Percentiles rank a stretch among this genome's conserved stretches.
phyloP scores from a whole-genome alignment of 2,329 filamentous ascomycete genomes.

The Claviceps sp. region DNA sequence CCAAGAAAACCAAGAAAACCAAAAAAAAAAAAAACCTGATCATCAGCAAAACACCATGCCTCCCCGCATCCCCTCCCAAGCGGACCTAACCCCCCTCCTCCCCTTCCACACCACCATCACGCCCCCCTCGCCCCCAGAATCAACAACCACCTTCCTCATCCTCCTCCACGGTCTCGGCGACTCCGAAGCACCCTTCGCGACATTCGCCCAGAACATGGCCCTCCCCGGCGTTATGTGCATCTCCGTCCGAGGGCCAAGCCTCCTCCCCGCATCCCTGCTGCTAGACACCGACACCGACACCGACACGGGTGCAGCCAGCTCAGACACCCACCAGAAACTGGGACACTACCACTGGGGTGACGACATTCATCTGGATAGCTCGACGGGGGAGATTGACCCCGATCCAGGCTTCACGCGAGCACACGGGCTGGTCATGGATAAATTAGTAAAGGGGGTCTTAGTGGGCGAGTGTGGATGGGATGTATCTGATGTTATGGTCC shows the following conservation, averaged over 20 bases:
- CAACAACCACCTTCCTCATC: slow-evolving; percentile 61
- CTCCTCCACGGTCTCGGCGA: slow-evolving; percentile 81
- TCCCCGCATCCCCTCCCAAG: slow-evolving; percentile 34
- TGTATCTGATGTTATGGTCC: slow-evolving; percentile 44
- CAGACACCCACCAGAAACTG: too few relatives aligned
- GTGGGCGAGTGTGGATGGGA: slow-evolving; percentile 46
- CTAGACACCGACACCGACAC: slow-evolving; percentile 16
- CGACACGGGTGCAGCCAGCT: neutral
- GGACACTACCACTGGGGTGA: slow-evolving; percentile 52
- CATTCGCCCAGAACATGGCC: slow-evolving; percentile 52
- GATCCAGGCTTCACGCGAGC: slow-evolving; percentile 48
- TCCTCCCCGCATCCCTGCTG: slow-evolving; percentile 53
- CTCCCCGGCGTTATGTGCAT: slow-evolving; percentile 69
- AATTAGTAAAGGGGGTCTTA: slow-evolving; percentile 38
- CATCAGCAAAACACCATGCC: slow-evolving; percentile 19
- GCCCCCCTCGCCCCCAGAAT: slow-evolving; percentile 41
- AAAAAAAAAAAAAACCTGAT: too few relatives aligned
- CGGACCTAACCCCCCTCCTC: slow-evolving; percentile 34
- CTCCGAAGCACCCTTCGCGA: slow-evolving; percentile 51
- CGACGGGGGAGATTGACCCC: slow-evolving; percentile 40
- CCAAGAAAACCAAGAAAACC: too few relatives aligned
- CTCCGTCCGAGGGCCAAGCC: slow-evolving; percentile 51
- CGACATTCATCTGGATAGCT: slow-evolving; percentile 40
- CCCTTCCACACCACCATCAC: slow-evolving; percentile 32
- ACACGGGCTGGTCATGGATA: slow-evolving; percentile 29